Evolutionary conservation across 1,139 yeast species (phyloP), one percentile per base, ranked within the genome.

Genomic region (Nakaseomyces glabratus): DNA sequence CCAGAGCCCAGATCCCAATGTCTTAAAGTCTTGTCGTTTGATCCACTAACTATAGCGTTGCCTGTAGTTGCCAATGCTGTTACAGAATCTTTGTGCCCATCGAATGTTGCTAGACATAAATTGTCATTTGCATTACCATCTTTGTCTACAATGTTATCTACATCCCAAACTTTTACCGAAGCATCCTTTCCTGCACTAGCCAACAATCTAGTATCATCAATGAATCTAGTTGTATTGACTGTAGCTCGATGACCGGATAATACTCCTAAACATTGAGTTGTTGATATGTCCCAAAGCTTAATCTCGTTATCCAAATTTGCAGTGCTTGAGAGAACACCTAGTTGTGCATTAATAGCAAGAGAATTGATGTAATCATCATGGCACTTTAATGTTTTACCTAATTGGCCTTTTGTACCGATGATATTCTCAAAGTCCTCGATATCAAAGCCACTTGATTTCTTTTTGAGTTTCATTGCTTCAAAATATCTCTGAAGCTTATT

Each of bases 1-100:
- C 96, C 96, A 0, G 81, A 72, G 44, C 81, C 71, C 39, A 90
- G 63, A 58, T 90, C 98, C 96, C 96, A 88, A 46, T 80, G 73
- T 15, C 76, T 62, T 2, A 82, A 68, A 4, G 71, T 63, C 53
- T 76, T 79, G 60, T 90, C 98, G 94, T 95, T 90, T 5, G 90
- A 73, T 0, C 96, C 97, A 24, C 93, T 78, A 6, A 90, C 53
- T 23, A 85, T 74, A 31, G 64, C 59, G 25, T 69, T 69, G 42
- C 82, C 86, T 28, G 65, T 66, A 30, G 71, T 69, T 46, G 76
- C 68, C 32, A 79, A 49, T 0, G 82, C 78, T 0, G 80, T 73
- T 28, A 79, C 65, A 45, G 73, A 78, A 28, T 72, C 82, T 20
- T 76, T 61, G 46, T 79, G 88, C 0, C 80, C 70, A 34, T 70